These are phyloP conservation scores for Fulvia fulva DNA, from an alignment of 2,329 filamentous ascomycete genomes.

Conservation along the genomic window DNA sequence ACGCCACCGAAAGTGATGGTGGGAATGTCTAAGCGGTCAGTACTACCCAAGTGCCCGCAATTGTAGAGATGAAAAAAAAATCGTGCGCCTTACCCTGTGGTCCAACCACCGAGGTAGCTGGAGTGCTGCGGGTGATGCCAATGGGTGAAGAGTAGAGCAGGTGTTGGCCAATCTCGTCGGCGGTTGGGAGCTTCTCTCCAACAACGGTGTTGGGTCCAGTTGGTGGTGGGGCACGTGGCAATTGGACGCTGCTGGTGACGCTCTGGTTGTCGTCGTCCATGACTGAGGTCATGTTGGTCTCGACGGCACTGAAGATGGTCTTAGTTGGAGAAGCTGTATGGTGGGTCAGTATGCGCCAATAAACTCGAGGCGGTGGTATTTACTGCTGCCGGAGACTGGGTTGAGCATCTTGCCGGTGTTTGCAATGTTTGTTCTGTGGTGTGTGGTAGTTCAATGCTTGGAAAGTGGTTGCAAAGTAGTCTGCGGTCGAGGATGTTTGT, in stretches of 20 bases:
- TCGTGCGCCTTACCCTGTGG: neutral
- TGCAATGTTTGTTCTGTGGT: neutral
- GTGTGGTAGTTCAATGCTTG: neutral
- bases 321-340: conserved; percentile 1
- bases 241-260: conserved; percentile 2
- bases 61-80: neutral
- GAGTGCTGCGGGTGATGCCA: neutral
- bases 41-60: neutral
- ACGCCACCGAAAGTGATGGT: neutral
- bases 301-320: conserved; percentile 9
- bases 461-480: neutral
- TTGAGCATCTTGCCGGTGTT: neutral
- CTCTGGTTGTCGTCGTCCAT: conserved; percentile 1
- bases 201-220: conserved; percentile 14
- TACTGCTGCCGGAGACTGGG: neutral
- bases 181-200: conserved; percentile 5
- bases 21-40: conserved; percentile 5
- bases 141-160: neutral
- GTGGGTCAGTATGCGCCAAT: neutral
- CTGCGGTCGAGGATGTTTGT: neutral
- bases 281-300: conserved; percentile 4
- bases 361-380: neutral
- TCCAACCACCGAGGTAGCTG: neutral
- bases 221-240: conserved; percentile 11
- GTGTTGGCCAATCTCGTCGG: neutral